Conservation (phyloP, 1,284 basidiomycete species). For the Sphaerobolus stellatus region DNA sequence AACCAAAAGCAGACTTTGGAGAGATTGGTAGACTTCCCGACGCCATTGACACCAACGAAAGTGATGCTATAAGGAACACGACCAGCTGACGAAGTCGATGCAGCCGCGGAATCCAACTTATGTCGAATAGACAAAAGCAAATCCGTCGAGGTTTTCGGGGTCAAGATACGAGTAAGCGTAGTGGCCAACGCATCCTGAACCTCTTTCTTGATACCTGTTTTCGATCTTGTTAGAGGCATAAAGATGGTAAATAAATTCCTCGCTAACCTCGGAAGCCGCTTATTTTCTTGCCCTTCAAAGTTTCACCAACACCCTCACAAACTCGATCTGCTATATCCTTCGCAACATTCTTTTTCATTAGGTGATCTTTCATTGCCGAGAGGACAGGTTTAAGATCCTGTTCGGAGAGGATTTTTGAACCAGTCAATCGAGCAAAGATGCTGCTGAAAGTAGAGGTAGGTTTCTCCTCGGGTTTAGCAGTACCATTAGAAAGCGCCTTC, state of each 20-base stretch:
- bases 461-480: constrained; percentile 35
- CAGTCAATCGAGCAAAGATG: constrained; percentile 83
- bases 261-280: constrained; percentile 80
- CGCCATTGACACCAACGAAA: constrained; percentile 99
- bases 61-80: constrained; percentile 90
- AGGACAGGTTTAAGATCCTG: constrained; percentile 87
- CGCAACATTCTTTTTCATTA: constrained; percentile 99
- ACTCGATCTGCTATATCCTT: constrained; percentile 93
- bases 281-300: constrained; percentile 87
- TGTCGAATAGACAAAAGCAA: constrained; percentile 79
- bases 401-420: constrained; percentile 79
- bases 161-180: constrained; percentile 90
- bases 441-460: constrained; percentile 56
- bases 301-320: constrained; percentile 89
- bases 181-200: constrained; percentile 83
- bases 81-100: constrained; percentile 61
- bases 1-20: constrained; percentile 99
- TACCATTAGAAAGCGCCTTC: constrained; percentile 38
- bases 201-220: constrained; percentile 76
- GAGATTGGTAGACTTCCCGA: constrained; percentile 98
- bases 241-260: background rate
- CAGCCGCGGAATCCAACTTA: constrained; percentile 66
- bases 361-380: constrained; percentile 92
- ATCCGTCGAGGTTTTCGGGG: constrained; percentile 96
- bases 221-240: constrained; percentile 15